Evolutionary conservation across 805 yeast species (phyloP), one percentile per base, ranked within the genome.

Genomic region (Yarrowia deformans): DNA sequence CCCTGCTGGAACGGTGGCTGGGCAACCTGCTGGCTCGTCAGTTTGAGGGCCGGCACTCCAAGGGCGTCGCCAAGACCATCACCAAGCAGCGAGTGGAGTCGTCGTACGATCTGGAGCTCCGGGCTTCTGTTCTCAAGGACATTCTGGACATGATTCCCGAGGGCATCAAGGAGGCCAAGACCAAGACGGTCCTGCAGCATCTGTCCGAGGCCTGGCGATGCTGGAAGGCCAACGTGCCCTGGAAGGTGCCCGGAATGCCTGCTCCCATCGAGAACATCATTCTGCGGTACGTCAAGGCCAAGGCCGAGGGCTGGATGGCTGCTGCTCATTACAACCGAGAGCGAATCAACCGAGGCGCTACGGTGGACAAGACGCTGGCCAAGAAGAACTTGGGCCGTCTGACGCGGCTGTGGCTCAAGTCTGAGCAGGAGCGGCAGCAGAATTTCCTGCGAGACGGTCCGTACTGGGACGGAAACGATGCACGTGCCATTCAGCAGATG

Each of bases 161-260:
- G 71, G 97, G 97, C 1, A 84, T 95, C 71, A 89, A 91, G 74
- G 95, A 91, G 75, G 90, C 86, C 72, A 93, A 92, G 76, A 87
- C 97, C 1, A 90, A 90, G 74, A 88, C 97, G 0, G 90, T 95
- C 67, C 79, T 95, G 60, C 98, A 95, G 75, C 99, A 95, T 78
- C 82, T 95, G 70, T 90, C 97, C 76, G 99, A 95, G 78, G 99
- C 99, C 0, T 95, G 99, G 99, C 83, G 99, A 77, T 95, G 98
- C 77, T 95, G 99, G 99, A 95, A 95, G 77, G 99, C 99, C 2
- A 94, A 95, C 75, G 90, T 95, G 70, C 97, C 98, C 0, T 95
- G 98, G 98, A 88, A 91, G 73, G 98, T 95, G 16, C 97, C 97
- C 0, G 98, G 98, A 0, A 82, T 95, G 79, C 99, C 99, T 1